Conservation (phyloP, 495 filamentous ascomycete genomes). For the Rostrohypoxylon terebratum region DNA sequence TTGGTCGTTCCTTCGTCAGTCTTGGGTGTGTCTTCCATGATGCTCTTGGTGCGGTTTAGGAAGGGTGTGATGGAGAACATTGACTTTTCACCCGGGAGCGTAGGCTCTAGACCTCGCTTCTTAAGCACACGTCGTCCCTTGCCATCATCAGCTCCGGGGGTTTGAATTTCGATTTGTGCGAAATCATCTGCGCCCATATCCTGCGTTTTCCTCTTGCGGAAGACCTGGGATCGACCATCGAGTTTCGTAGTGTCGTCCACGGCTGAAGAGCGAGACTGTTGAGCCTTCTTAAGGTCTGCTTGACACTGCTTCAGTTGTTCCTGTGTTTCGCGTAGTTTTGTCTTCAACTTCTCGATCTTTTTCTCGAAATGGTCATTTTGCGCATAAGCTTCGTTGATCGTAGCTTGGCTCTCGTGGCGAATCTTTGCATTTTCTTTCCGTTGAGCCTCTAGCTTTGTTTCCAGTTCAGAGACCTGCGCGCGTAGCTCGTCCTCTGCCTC, state of each 20-base stretch:
- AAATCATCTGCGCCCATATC: slow-evolving; percentile 54
- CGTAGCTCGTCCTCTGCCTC: slow-evolving; percentile 35
- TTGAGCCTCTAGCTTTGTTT: slow-evolving; percentile 56
- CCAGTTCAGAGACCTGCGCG: slow-evolving; percentile 49
- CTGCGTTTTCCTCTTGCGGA: slow-evolving; percentile 51
- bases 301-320: slow-evolving; percentile 74
- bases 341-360: slow-evolving; percentile 73
- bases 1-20: slow-evolving; percentile 39
- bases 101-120: slow-evolving; percentile 65
- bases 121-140: slow-evolving; percentile 56
- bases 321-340: slow-evolving; percentile 73
- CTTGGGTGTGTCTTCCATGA: slow-evolving; percentile 48
- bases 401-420: slow-evolving; percentile 53
- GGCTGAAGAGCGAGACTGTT: slow-evolving; percentile 39
- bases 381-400: slow-evolving; percentile 62
- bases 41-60: slow-evolving; percentile 78
- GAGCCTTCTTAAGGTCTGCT: slow-evolving; percentile 56
- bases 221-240: slow-evolving; percentile 44
- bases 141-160: slow-evolving; percentile 50
- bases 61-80: slow-evolving; percentile 93
- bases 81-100: slow-evolving; percentile 82
- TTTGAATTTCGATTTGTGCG: slow-evolving; percentile 50
- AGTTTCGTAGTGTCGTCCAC: slow-evolving; percentile 53
- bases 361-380: slow-evolving; percentile 70
- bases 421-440: slow-evolving; percentile 56